phyloP scores from a whole-genome alignment of 352 stramenopile genomes.

The Phytophthora fragariae region DNA sequence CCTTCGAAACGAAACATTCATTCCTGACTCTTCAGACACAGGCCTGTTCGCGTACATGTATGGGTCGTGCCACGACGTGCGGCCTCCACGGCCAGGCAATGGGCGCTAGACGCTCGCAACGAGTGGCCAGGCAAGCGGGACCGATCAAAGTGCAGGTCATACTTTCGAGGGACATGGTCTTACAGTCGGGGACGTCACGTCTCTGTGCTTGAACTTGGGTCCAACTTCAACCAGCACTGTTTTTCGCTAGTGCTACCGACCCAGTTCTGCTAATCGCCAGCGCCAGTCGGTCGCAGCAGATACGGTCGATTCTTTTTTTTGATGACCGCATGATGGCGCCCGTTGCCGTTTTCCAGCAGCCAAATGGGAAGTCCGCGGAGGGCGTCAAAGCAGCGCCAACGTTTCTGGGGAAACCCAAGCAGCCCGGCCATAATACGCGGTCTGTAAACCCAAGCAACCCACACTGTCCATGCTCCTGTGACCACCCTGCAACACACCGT shows the following conservation, averaged over 20 bases:
- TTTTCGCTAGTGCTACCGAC: constrained; percentile 2
- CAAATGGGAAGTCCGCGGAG: neutral
- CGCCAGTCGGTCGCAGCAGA: neutral
- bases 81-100: no score
- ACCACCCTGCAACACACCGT: no score
- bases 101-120: neutral
- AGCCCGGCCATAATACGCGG: neutral
- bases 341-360: neutral
- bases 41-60: no score
- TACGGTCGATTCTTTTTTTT: neutral
- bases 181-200: constrained; percentile 8
- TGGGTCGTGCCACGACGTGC: constrained; percentile 14
- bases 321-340: neutral
- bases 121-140: constrained; percentile 12
- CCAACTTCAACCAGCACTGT: constrained; percentile 25
- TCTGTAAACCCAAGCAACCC: no score
- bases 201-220: constrained; percentile 33
- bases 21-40: constrained; percentile 6
- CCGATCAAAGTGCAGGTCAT: constrained; percentile 2
- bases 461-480: no score
- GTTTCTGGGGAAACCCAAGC: neutral
- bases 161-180: constrained; percentile 15
- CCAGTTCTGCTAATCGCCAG: neutral
- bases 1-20: constrained; percentile 13
- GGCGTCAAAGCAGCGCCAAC: neutral